These are phyloP conservation scores for Trametes cinnabarina DNA, from an alignment of 768 basidiomycete species.

Conservation along the genomic window DNA sequence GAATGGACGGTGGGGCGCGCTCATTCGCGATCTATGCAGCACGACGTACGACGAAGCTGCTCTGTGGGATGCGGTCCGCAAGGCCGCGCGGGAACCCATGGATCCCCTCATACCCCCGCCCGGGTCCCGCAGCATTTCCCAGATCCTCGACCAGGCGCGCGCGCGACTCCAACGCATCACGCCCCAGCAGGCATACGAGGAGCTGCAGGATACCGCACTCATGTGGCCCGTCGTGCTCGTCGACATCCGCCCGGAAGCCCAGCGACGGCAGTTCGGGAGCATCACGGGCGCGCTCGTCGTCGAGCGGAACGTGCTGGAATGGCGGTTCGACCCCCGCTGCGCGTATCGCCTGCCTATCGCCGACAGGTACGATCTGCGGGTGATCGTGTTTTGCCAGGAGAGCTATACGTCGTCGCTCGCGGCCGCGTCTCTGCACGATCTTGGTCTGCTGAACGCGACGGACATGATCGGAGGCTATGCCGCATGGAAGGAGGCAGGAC, in stretches of 20 bases:
- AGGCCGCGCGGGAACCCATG: constrained; percentile 55
- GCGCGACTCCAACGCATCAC: constrained; percentile 64
- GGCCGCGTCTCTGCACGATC: constrained; percentile 61
- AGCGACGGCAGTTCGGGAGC: constrained; percentile 55
- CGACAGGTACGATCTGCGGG: constrained; percentile 70
- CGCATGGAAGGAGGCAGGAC: constrained; percentile 66
- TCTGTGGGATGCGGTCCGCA: constrained; percentile 68
- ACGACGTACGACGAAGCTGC: constrained; percentile 63
- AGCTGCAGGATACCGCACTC: constrained; percentile 46
- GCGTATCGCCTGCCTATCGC: constrained; percentile 57
- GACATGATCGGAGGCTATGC: constrained; percentile 74
- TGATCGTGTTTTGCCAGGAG: constrained; percentile 75
- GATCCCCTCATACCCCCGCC: constrained; percentile 64
- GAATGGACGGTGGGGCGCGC: constrained; percentile 40
- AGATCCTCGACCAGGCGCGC: constrained; percentile 57
- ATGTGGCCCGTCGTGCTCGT: constrained; percentile 70
- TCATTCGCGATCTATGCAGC: constrained; percentile 52
- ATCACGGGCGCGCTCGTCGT: constrained; percentile 70
- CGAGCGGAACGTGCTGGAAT: constrained; percentile 76
- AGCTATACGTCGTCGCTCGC: constrained; percentile 74
- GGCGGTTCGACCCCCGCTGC: constrained; percentile 74
- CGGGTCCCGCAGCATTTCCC: constrained; percentile 57
- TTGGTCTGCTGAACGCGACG: constrained; percentile 72
- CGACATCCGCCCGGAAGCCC: constrained; percentile 67
- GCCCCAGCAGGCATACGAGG: constrained; percentile 56